Base-by-base conservation (phyloP, 2,329 filamentous ascomycete species). In the Sporothrix luriei region DNA sequence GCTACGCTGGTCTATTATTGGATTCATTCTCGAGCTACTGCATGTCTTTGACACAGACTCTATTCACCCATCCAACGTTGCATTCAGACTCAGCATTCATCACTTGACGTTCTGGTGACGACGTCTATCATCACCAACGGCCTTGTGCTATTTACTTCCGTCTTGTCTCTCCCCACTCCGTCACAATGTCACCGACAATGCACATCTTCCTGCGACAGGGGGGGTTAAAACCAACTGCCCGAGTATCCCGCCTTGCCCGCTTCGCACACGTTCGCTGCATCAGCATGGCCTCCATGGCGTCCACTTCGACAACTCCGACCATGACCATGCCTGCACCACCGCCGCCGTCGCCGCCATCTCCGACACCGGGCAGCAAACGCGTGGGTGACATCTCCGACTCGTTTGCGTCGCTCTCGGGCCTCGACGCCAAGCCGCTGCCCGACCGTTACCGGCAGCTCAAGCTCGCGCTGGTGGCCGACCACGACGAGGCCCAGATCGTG, bases 301-400 rank as follows among this genome's bases (percentile, higher is more conserved):
- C 69, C 10, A 52, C 66, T 29, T n/a, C 33, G n/a, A 55, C 49
- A 5, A 26, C 29, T 11, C 29, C 55, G 11, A 49, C 57, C 11
- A 43, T 43, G 38, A 4, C 38, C 38, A 43, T 43, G 40, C 2
- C 40, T 13, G 4, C 40, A 43, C 40, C 19, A 13, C 54, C 51
- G 2, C n/a, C 29, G 4, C 16, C 29, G 1, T n/a, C 38, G 29
- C 21, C 62, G 6, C 3, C 29, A 4, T 10, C 43, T 4, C 9
- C n/a, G 1, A 7, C 33, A 33, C 55, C 40, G 21, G 38, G 57
- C 19, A 29, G 19, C 11, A 88, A 87, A 73, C 82, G 84, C 51
- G 85, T 87, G 73, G 88, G 88, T 3, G 84, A 89, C 72, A 90
- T 90, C 46, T 87, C 87, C 0, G 86, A 87, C 66, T 79, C 86